Base-by-base conservation (phyloP, 805 yeast genomes). In the Candida qinlingensis region DNA sequence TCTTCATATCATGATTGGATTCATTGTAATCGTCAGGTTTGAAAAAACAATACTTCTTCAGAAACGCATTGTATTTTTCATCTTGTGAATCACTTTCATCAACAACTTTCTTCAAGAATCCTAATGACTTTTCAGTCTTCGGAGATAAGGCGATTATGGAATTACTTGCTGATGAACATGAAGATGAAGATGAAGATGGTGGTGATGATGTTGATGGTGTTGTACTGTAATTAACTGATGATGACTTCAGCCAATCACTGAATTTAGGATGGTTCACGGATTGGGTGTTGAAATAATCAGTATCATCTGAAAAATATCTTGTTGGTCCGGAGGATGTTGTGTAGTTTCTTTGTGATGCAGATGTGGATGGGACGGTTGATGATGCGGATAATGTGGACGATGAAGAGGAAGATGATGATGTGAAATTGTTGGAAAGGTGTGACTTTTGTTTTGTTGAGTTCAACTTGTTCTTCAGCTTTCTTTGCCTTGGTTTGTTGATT, bases 21-120 rank as follows among this genome's bases (percentile, higher is more conserved):
- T 35, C 42, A 28, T 50, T 46, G 6, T 51, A 38, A 26, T 50
- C 54, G 26, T 54, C 61, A 33, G 59, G 52, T 28, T 56, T 57
- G 52, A 51, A 60, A 46, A 57, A 60, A 45, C 64, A 60, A 41
- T 59, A 60, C 47, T 58, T 58, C 38, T 58, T 57, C 51, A 60
- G 52, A 39, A 60, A 58, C 12, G 57, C 59, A 36, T 57, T 47
- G 37, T 59, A 59, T 2, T 56, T 46, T 28, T 53, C 49, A 37
- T 43, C 41, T 9, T 33, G 13, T n/a, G 38, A 36, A 29, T 39
- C 44, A 25, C 33, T 35, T n/a, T 45, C 37, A 12, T 19, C 37
- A 30, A 4, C 41, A 35, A 35, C n/a, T 28, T 13, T 42, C 42
- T 35, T 44, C 42, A 13, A 39, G 39, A 30, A 12, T 7, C 10